These are phyloP conservation scores for Agrocybe praecox DNA, from an alignment of 768 basidiomycete genomes.

Conservation along the genomic window DNA sequence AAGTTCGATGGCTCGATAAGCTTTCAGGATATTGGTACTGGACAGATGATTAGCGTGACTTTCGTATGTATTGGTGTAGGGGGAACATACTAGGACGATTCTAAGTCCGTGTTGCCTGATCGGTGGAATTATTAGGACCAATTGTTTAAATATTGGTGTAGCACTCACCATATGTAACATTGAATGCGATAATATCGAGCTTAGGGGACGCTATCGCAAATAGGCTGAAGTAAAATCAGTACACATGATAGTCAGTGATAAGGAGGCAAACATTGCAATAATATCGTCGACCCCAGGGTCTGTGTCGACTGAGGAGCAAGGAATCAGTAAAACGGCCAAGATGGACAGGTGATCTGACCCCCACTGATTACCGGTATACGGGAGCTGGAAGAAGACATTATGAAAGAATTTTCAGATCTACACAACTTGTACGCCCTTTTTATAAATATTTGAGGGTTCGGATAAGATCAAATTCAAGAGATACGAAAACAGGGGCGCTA, in stretches of 20 bases:
- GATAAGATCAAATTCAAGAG: background rate
- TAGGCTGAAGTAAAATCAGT: constrained; percentile 42
- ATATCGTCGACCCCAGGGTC: constrained; percentile 88
- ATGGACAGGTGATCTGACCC: constrained; percentile 18
- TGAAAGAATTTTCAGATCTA: background rate
- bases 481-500: background rate
- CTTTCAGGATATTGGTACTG: constrained; percentile 75
- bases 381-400: constrained; percentile 53
- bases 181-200: constrained; percentile 74
- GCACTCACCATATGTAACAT: constrained; percentile 71
- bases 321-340: background rate
- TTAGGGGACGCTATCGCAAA: constrained; percentile 84
- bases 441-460: background rate
- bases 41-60: background rate
- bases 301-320: constrained; percentile 62
- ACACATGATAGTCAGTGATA: background rate
- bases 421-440: background rate
- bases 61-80: background rate
- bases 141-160: background rate
- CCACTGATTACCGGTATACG: constrained; percentile 77
- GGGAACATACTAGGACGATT: constrained; percentile 58
- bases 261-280: constrained; percentile 64
- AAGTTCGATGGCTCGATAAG: constrained; percentile 66
- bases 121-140: background rate
- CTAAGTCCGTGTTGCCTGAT: constrained; percentile 71